These are phyloP conservation scores for Hypoxylon crocopeplum DNA, from an alignment of 495 filamentous ascomycete species.

Conservation along the genomic window DNA sequence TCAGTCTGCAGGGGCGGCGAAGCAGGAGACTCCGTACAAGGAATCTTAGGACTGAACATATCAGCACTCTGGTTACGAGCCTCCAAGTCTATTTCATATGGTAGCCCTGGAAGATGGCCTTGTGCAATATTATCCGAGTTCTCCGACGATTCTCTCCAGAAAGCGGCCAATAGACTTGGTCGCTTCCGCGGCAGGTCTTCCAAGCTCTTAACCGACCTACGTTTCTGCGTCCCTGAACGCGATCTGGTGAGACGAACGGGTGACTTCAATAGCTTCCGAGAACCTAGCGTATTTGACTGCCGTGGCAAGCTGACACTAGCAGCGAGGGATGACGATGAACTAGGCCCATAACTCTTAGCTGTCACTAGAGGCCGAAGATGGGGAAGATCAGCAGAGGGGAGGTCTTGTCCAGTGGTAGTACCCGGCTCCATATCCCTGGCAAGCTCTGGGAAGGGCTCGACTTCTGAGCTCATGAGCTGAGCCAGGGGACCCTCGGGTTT, in stretches of 20 bases:
- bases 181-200: conserved; percentile 43
- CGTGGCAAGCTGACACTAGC: conserved; percentile 46
- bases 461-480: conserved; percentile 52
- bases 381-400: conserved; percentile 39
- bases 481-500: conserved; percentile 74
- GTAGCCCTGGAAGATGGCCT: not conserved
- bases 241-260: conserved; percentile 52
- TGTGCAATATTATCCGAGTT: not conserved
- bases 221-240: conserved; percentile 55
- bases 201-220: conserved; percentile 43
- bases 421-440: conserved; percentile 3
- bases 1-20: not conserved
- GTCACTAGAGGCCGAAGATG: conserved; percentile 68
- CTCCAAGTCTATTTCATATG: not conserved
- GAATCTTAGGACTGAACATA: conserved; percentile 40
- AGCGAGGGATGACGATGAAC: conserved; percentile 53
- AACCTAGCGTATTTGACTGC: conserved; percentile 53
- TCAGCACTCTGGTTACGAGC: conserved; percentile 23
- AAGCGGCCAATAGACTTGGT: conserved; percentile 50
- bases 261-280: conserved; percentile 51
- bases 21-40: not conserved
- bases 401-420: conserved; percentile 18
- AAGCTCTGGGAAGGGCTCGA: conserved; percentile 34
- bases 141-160: conserved; percentile 31
- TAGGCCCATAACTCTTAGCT: conserved; percentile 60